Evolutionary conservation across 164 flowering plant genomes (phyloP).

Genomic region (Vitis rotundifolia): DNA sequence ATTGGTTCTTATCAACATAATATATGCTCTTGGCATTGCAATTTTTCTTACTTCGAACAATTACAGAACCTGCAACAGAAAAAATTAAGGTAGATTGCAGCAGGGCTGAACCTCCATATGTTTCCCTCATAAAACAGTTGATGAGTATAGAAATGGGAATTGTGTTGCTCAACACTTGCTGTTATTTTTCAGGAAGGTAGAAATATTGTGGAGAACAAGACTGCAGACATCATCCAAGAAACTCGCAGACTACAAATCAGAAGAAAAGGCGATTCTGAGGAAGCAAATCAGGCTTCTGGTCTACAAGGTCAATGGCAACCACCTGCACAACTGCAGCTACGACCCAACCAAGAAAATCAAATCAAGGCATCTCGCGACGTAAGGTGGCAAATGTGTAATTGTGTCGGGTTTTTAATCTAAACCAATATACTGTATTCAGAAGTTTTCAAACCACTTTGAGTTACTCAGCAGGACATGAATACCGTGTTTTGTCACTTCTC

Average conservation of each 20-base stretch:
- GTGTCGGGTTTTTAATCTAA: constrained; percentile 16
- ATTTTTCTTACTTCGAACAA: too few relatives aligned
- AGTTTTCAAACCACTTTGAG: background rate
- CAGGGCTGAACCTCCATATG: too few relatives aligned
- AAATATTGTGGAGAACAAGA: constrained; percentile 70
- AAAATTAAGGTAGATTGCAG: too few relatives aligned
- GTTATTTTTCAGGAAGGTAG: constrained; percentile 68
- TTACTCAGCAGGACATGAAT: background rate
- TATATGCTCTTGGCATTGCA: too few relatives aligned
- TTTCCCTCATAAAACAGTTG: too few relatives aligned
- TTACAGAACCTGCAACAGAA: too few relatives aligned
- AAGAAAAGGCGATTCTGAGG: constrained; percentile 51
- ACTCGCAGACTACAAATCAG: constrained; percentile 76
- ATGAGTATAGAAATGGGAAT: too few relatives aligned
- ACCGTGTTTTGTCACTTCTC: background rate
- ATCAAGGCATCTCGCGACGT: constrained; percentile 99
- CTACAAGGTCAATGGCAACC: constrained; percentile 32
- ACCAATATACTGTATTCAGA: background rate
- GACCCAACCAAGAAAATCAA: constrained; percentile 70
- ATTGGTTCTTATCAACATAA: too few relatives aligned
- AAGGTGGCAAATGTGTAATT: constrained; percentile 75
- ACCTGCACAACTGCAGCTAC: constrained; percentile 31
- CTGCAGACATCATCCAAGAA: constrained; percentile 83
- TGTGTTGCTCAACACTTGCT: background rate
- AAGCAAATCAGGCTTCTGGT: constrained; percentile 29